A percentile compares a stretch with the other conserved stretches of the same genome.
Evolutionary conservation across 495 filamentous ascomycete genomes (phyloP).

Genomic region (Thermochaetoides thermophila): DNA sequence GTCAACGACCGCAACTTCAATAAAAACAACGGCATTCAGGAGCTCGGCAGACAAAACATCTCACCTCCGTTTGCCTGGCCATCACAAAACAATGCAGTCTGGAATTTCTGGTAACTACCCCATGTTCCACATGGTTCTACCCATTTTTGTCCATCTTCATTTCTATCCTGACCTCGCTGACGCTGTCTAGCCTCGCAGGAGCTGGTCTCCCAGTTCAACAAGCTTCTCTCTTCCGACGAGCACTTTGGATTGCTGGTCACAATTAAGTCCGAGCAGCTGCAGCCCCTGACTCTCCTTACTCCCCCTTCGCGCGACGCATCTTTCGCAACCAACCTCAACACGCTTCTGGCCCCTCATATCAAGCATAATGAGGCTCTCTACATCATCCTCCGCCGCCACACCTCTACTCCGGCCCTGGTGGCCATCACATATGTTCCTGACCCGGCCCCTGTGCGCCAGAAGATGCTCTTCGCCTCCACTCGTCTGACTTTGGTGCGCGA

Average conservation of each 20-base stretch:
- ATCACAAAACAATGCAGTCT: no score
- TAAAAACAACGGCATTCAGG: no score
- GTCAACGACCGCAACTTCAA: no score
- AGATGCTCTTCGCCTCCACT: slow-evolving; percentile 90
- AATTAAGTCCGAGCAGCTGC: slow-evolving; percentile 62
- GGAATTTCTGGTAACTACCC: no score
- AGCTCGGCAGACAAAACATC: no score
- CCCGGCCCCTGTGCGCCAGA: slow-evolving; percentile 76
- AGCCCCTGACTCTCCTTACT: slow-evolving; percentile 44
- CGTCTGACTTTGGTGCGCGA: slow-evolving; percentile 71
- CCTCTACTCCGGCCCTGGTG: slow-evolving; percentile 40
- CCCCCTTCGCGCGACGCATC: slow-evolving; percentile 38
- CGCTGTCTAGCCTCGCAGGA: slow-evolving; percentile 70
- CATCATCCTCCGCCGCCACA: slow-evolving; percentile 62
- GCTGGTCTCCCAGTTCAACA: slow-evolving; percentile 69
- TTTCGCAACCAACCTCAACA: slow-evolving; percentile 44
- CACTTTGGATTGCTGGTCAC: slow-evolving; percentile 70
- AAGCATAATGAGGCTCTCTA: slow-evolving; percentile 65
- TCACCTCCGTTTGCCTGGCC: no score
- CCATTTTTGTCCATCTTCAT: no score
- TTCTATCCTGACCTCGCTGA: no score
- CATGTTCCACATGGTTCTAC: no score
- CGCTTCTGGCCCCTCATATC: slow-evolving; percentile 44
- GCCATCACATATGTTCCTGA: slow-evolving; percentile 86
- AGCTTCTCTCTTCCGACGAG: slow-evolving; percentile 45